Conservation (phyloP, 192 early-diverging fungal species). For the Haplosporangium gracile region DNA sequence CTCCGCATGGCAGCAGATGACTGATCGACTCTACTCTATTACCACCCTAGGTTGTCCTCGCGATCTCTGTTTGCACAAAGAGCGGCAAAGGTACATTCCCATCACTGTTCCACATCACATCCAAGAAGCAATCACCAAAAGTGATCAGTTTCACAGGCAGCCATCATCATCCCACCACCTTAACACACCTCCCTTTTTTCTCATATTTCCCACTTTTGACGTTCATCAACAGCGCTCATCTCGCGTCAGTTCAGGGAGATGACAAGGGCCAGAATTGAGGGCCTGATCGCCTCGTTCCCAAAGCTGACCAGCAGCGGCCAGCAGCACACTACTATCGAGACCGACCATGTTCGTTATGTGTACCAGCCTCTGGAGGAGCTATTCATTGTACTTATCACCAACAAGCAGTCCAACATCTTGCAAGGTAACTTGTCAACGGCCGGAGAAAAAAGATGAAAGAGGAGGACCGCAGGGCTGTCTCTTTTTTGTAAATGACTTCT, state of each 20-base stretch:
- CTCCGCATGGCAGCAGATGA: background rate
- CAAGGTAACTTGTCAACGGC: conserved; percentile 64
- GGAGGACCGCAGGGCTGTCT: background rate
- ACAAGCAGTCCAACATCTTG: conserved; percentile 95
- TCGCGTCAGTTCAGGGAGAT: conserved; percentile 98
- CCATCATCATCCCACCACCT: background rate
- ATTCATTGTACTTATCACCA: conserved; percentile 97
- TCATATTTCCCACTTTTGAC: background rate
- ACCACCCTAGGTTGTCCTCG: conserved; percentile 84
- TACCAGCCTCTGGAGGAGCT: conserved; percentile 98
- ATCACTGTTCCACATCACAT: background rate
- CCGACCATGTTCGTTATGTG: conserved; percentile 96
- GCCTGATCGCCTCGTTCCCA: conserved; percentile 95
- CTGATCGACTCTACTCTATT: background rate
- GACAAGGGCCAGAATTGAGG: conserved; percentile 96
- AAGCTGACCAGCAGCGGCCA: conserved; percentile 92
- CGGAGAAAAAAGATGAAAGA: background rate
- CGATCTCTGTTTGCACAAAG: conserved; percentile 93
- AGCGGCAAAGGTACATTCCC: conserved; percentile 85
- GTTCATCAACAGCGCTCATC: conserved; percentile 73
- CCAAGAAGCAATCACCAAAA: background rate
- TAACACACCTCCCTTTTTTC: background rate
- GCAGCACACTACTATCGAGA: conserved; percentile 98
- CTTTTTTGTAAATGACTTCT: background rate
- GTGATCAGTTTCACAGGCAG: background rate